Evolutionary conservation across 2,329 filamentous ascomycete species (phyloP).

Genomic region (Fusarium sp.): DNA sequence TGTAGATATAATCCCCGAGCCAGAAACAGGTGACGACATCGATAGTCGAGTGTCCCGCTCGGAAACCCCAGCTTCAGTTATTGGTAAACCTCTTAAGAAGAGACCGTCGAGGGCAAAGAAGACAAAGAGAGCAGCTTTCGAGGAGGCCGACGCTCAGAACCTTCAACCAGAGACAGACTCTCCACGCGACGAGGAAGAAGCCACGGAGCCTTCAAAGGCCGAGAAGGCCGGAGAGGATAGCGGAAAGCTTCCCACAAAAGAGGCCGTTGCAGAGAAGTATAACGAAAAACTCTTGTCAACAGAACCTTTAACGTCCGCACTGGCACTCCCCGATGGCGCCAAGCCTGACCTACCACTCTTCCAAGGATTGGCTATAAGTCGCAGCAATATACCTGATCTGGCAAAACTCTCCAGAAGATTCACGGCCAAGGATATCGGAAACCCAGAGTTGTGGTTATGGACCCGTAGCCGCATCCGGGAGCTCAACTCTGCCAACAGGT

Average conservation of each 20-base stretch:
- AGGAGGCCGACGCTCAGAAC: constrained; percentile 73
- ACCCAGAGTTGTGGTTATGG: constrained; percentile 69
- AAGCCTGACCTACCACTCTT: constrained; percentile 61
- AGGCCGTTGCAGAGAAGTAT: constrained; percentile 55
- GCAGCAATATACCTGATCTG: constrained; percentile 63
- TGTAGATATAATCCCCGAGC: constrained; percentile 64
- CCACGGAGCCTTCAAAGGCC: constrained; percentile 27
- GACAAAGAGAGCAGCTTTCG: constrained; percentile 80
- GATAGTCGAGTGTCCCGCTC: constrained; percentile 58
- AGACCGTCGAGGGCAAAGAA: constrained; percentile 72
- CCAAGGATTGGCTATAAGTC: constrained; percentile 57
- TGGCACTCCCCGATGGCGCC: constrained; percentile 60
- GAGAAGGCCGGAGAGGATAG: constrained; percentile 21
- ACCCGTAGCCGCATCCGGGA: constrained; percentile 67
- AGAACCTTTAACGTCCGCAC: constrained; percentile 58
- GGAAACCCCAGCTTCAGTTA: constrained; percentile 59
- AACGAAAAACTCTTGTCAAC: constrained; percentile 64
- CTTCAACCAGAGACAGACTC: constrained; percentile 64
- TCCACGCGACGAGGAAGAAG: constrained; percentile 55
- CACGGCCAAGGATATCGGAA: constrained; percentile 57
- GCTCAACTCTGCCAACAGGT: constrained; percentile 59
- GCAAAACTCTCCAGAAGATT: constrained; percentile 64
- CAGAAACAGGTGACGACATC: constrained; percentile 58
- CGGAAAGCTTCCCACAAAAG: constrained; percentile 46
- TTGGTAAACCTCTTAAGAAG: constrained; percentile 68